Percentiles rank a stretch among this genome's conserved stretches.
phyloP scores from a whole-genome alignment of 106 monocot species.

The Allium sativum region DNA sequence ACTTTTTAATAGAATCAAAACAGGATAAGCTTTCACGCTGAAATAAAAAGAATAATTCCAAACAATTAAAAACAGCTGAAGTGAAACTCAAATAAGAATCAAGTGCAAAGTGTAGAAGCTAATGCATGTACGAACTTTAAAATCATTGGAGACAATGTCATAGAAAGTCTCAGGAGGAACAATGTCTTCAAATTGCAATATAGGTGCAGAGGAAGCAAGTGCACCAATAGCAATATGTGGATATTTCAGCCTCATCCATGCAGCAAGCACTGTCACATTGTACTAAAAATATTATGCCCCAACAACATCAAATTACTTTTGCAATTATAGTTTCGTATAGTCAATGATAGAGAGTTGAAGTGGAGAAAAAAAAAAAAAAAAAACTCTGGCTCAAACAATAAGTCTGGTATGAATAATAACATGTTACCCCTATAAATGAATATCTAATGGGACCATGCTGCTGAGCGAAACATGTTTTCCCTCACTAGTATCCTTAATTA shows the following conservation, averaged over 20 bases:
- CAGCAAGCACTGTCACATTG: constrained; percentile 67
- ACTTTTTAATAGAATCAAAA: constrained; percentile 70
- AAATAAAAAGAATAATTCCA: constrained; percentile 14
- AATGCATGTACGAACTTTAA: constrained; percentile 36
- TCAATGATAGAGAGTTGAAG: too few relatives aligned
- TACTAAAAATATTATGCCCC: not conserved
- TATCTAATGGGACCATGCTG: too few relatives aligned
- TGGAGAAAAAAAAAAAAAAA: too few relatives aligned
- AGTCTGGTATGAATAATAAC: too few relatives aligned
- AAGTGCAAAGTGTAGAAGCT: not conserved
- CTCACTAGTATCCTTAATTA: too few relatives aligned
- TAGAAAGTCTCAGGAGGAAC: constrained; percentile 72
- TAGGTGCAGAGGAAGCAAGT: constrained; percentile 91
- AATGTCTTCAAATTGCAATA: constrained; percentile 87
- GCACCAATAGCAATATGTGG: constrained; percentile 90
- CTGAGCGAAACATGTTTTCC: too few relatives aligned
- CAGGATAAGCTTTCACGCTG: constrained; percentile 83
- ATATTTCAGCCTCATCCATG: constrained; percentile 95
- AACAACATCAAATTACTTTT: not conserved
- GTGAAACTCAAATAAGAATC: not conserved
- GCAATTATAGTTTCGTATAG: too few relatives aligned
- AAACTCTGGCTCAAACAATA: too few relatives aligned
- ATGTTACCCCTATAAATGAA: too few relatives aligned
- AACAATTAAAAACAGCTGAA: not conserved
- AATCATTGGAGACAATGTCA: constrained; percentile 76